phyloP scores from a whole-genome alignment of 768 basidiomycete genomes.

The Tricholoma furcatifolium region DNA sequence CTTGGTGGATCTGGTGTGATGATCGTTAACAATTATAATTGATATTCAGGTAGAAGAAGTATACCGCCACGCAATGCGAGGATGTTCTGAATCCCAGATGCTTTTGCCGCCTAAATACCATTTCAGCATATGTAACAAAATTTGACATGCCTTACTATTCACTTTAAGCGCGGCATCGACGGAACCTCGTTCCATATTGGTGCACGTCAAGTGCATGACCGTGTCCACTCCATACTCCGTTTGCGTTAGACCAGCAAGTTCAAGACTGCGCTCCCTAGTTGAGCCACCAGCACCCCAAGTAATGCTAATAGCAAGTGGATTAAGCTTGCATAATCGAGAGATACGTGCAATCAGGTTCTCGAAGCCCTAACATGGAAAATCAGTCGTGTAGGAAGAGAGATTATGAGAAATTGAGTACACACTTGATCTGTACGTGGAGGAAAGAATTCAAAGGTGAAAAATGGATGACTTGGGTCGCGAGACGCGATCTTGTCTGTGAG shows the following conservation, averaged over 20 bases:
- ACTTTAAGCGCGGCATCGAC: constrained; percentile 87
- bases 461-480: constrained; percentile 51
- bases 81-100: constrained; percentile 82
- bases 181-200: constrained; percentile 90
- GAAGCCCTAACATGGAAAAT: constrained; percentile 60
- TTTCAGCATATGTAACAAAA: constrained; percentile 10
- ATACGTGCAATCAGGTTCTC: constrained; percentile 90
- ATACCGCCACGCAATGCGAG: constrained; percentile 90
- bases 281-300: constrained; percentile 99
- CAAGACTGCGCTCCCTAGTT: constrained; percentile 84
- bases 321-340: constrained; percentile 70
- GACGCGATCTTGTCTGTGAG: constrained; percentile 64
- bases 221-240: constrained; percentile 77
- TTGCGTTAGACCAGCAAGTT: constrained; percentile 80
- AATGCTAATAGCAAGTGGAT: constrained; percentile 84
- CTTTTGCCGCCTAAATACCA: constrained; percentile 64
- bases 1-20: constrained; percentile 76
- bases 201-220: constrained; percentile 93
- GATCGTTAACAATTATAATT: not conserved
- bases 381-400: not conserved
- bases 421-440: constrained; percentile 93
- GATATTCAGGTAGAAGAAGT: constrained; percentile 14
- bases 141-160: constrained; percentile 17
- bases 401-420: not conserved
- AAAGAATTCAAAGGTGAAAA: constrained; percentile 96